Conservation (phyloP, 2,329 filamentous ascomycete species). For the Botrytis sinoallii region DNA sequence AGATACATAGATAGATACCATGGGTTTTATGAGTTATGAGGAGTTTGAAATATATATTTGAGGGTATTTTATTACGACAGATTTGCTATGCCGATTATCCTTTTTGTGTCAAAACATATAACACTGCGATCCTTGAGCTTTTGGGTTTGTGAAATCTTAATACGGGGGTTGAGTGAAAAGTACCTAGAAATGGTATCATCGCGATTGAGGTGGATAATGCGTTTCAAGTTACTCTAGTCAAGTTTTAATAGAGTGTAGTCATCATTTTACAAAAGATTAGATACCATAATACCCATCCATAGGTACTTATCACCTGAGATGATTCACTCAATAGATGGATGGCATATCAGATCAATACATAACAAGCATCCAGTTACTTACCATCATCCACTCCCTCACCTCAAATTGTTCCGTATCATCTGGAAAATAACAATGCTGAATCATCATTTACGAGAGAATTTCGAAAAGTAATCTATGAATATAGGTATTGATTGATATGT, state of each 20-base stretch:
- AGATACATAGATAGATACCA: background rate
- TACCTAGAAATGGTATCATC: background rate
- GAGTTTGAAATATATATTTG: background rate
- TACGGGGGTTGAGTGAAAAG: no score
- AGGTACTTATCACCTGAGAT: no score
- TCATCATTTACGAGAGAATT: no score
- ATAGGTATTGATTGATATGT: no score
- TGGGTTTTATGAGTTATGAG: background rate
- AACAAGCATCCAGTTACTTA: background rate
- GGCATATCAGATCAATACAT: background rate
- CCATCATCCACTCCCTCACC: background rate
- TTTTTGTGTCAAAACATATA: no score
- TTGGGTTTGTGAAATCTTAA: background rate
- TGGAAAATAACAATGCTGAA: no score
- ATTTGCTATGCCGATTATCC: no score
- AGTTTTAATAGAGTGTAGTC: background rate
- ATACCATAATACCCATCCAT: no score
- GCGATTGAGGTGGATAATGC: background rate
- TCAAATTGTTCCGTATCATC: fast-evolving
- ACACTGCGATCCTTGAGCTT: background rate
- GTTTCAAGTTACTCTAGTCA: no score
- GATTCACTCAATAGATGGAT: background rate
- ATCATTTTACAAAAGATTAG: background rate
- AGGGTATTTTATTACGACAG: background rate
- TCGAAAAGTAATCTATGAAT: no score